Evolutionary conservation across 768 basidiomycete genomes (phyloP).

Genomic region (Tylopilus cervinicoccineus): DNA sequence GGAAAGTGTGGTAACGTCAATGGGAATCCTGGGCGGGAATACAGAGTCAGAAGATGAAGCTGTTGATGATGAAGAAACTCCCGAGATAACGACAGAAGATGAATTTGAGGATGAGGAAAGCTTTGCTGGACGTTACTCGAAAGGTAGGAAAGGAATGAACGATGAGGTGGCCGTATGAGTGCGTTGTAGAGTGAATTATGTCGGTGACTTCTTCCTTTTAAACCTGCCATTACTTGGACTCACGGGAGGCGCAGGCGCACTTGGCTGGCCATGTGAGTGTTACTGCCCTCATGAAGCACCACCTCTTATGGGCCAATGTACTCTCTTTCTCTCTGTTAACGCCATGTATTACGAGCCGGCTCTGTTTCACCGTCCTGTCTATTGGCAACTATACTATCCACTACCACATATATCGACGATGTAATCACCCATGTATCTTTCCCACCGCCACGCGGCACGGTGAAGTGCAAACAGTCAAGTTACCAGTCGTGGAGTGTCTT

Average conservation of each 20-base stretch:
- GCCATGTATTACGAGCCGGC: constrained; percentile 6
- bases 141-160: constrained; percentile 43
- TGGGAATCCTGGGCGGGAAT: constrained; percentile 36
- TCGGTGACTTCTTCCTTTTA: constrained; percentile 8
- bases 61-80: constrained; percentile 48
- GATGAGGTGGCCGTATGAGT: constrained; percentile 33
- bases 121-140: constrained; percentile 70
- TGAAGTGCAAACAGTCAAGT: constrained; percentile 4
- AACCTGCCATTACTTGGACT: constrained; percentile 15
- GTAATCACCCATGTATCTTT: constrained; percentile 18
- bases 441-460: not conserved
- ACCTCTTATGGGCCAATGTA: constrained; percentile 2
- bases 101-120: constrained; percentile 64
- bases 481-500: constrained; percentile 72
- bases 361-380: constrained; percentile 3
- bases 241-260: constrained; percentile 19
- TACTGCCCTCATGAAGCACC: constrained; percentile 1
- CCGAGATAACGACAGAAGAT: constrained; percentile 63
- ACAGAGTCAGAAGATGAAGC: constrained; percentile 34
- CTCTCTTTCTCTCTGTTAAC: constrained; percentile 6
- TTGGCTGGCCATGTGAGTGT: constrained; percentile 6
- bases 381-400: constrained; percentile 19
- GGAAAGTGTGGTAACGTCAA: constrained; percentile 54
- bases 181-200: constrained; percentile 9
- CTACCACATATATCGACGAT: constrained; percentile 25